Base-by-base conservation (phyloP, 139 green algal genomes). In the Chlorella sp. region DNA sequence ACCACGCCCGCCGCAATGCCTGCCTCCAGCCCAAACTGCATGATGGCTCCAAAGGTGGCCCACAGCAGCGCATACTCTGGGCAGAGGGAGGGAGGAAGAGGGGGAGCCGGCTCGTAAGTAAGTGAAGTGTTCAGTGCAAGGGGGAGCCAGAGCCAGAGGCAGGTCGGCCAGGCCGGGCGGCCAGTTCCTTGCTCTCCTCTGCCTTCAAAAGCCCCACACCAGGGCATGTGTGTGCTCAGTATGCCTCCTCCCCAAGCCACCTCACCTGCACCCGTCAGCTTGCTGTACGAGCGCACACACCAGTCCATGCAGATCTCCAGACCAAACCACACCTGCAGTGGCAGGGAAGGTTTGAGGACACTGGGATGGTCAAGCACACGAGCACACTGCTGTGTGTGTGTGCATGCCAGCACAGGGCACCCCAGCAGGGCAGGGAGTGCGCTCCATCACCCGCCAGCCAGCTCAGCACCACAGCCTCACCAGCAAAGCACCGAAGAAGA, bases 11-110 rank as follows among this genome's bases (percentile, higher is more conserved):
- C 85, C 5, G 64, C 90, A 34, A 98, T 96, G 70, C 95, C 95
- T 20, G 65, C 34, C 85, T 93, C 90, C 68, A 94, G 83, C 4
- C 83, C 86, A 32, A 74, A 79, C 63, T 74, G 47, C 90, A 96
- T 94, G 85, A 98, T 95, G 67, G 83, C 80, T 0, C 85, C 18
- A 79, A 95, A 98, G 20, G 91, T 95, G 4, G 83, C 44, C 91
- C 91, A 93, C 82, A 97, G 86, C 86, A 98, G 88, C 32, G 89
- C 55, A 71, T 95, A 98, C 91, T 98, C 95, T 65, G 87, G 38
- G 38, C 3, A 36, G 71, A 41, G 41, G 41, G 28, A 26, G 41
- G 71, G 71, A 41, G 11, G 25, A 7, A 20, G 20, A 55, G 18
- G 69, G 36, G 36, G 3, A 30, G 11, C 6, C n/a, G n/a, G n/a